These are phyloP conservation scores for Echium plantagineum DNA, from an alignment of 257 asterid species.

Conservation along the genomic window DNA sequence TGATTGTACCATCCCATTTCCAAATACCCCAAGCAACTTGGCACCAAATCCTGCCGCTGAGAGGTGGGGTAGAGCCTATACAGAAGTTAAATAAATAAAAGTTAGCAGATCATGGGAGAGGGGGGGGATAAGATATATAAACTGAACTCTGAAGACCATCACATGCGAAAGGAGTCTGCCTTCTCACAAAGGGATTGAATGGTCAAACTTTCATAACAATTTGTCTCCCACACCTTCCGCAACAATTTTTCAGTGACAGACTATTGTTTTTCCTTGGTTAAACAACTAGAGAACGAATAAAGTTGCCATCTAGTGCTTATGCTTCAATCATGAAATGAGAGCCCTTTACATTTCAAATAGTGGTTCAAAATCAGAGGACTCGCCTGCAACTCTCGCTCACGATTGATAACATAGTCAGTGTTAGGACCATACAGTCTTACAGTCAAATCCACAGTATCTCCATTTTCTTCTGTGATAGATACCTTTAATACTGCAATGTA, in stretches of 20 bases:
- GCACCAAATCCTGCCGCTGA: constrained; percentile 99
- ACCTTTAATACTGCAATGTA: constrained; percentile 70
- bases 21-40: constrained; percentile 87
- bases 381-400: constrained; percentile 82
- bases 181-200: no score
- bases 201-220: no score
- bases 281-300: neutral
- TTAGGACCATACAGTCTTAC: constrained; percentile 88
- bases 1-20: constrained; percentile 98
- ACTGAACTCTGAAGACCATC: neutral
- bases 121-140: neutral
- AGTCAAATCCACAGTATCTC: constrained; percentile 37
- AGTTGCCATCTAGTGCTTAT: neutral
- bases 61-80: constrained; percentile 83
- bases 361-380: no score
- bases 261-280: no score
- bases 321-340: no score
- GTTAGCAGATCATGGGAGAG: neutral
- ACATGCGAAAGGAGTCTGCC: neutral
- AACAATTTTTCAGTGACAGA: no score
- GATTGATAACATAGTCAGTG: constrained; percentile 88
- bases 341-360: no score
- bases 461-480: constrained; percentile 50
- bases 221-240: no score
- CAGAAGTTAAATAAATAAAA: constrained; percentile 5